These are phyloP conservation scores for Arthroderma sp. DNA, from an alignment of 2,329 filamentous ascomycete genomes.

Conservation along the genomic window DNA sequence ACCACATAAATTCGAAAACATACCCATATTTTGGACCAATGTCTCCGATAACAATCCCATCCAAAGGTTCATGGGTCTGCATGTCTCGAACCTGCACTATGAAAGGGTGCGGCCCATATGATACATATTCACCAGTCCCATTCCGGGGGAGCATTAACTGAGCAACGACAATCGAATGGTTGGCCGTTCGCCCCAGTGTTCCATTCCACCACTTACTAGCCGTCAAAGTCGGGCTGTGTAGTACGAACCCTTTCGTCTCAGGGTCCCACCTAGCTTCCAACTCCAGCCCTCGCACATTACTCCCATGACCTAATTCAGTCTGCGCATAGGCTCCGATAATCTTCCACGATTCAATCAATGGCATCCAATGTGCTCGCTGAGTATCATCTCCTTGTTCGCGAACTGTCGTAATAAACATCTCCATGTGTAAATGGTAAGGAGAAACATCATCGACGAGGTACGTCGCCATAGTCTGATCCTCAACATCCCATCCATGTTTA, in stretches of 20 bases:
- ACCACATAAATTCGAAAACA: background rate
- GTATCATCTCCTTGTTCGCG: constrained; percentile 32
- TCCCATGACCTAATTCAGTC: constrained; percentile 35
- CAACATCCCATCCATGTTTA: constrained; percentile 34
- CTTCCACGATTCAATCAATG: constrained; percentile 31
- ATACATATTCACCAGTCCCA: constrained; percentile 16
- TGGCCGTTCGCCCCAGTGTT: constrained; percentile 34
- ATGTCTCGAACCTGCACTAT: constrained; percentile 31
- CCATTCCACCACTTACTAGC: constrained; percentile 40
- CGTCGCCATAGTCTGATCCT: constrained; percentile 39
- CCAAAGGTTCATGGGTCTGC: constrained; percentile 8
- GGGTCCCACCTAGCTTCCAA: constrained; percentile 32
- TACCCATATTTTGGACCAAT: constrained; percentile 10
- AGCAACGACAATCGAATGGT: constrained; percentile 37
- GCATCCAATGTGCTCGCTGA: constrained; percentile 33
- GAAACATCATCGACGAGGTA: constrained; percentile 42
- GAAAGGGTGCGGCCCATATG: constrained; percentile 35
- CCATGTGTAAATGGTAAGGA: constrained; percentile 39
- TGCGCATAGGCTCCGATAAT: constrained; percentile 36
- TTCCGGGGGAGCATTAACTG: constrained; percentile 27
- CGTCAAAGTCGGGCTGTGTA: constrained; percentile 35
- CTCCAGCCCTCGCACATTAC: constrained; percentile 34
- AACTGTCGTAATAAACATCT: constrained; percentile 35
- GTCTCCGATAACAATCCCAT: constrained; percentile 8
- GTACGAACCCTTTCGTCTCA: constrained; percentile 29